These are phyloP conservation scores for Chloris gayana DNA, from an alignment of 176 grass and related monocot genomes.

Conservation along the genomic window DNA sequence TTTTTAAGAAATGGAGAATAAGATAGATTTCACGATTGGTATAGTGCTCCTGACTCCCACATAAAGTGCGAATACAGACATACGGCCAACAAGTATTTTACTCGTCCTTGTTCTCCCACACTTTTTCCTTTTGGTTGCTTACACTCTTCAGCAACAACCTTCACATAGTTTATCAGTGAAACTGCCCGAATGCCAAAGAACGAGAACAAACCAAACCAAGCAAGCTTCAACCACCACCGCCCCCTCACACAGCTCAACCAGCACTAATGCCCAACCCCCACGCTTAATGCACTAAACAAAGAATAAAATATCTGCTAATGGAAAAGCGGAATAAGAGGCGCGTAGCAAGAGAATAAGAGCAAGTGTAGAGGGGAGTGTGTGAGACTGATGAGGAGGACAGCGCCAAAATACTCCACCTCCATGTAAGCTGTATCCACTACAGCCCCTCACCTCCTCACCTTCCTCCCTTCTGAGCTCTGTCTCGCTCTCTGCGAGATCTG, in stretches of 20 bases:
- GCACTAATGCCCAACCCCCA: conserved; percentile 29
- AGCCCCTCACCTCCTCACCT: not conserved
- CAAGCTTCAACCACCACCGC: conserved; percentile 19
- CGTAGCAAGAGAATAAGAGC: not conserved
- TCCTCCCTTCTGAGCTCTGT: too few relatives aligned
- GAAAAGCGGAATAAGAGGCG: conserved; percentile 17
- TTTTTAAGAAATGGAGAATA: too few relatives aligned
- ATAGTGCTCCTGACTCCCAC: not conserved
- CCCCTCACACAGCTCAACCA: not conserved
- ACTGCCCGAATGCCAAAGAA: conserved; percentile 32
- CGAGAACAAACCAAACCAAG: conserved; percentile 33
- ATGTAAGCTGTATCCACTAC: conserved; percentile 59
- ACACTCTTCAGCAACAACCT: conserved; percentile 34
- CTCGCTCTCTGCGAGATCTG: conserved; percentile 23
- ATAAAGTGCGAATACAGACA: not conserved
- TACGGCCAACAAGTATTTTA: not conserved
- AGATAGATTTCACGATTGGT: not conserved
- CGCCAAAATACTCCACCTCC: conserved; percentile 44
- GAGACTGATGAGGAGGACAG: not conserved
- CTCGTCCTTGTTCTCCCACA: conserved; percentile 23
- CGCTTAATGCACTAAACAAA: not conserved
- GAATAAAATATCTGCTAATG: not conserved
- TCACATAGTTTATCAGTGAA: not conserved
- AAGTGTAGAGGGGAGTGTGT: not conserved
- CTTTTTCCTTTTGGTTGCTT: conserved; percentile 9